phyloP scores from a whole-genome alignment of 2,329 filamentous ascomycete genomes.

The Xylariaceae sp. region DNA sequence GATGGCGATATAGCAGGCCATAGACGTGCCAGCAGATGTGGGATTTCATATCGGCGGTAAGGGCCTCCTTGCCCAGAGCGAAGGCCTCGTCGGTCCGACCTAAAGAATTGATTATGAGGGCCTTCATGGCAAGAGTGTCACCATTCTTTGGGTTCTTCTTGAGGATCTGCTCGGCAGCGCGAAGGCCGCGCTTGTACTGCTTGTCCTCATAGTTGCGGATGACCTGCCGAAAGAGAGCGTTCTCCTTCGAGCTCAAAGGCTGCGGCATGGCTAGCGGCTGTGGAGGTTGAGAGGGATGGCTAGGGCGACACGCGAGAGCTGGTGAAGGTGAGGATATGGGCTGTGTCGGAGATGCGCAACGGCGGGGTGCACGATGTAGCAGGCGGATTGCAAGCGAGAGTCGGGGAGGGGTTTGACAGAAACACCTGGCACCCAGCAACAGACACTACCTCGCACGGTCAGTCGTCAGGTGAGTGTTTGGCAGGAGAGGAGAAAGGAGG shows the following conservation, averaged over 20 bases:
- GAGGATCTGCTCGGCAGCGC: slow-evolving; percentile 93
- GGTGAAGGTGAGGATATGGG: background rate
- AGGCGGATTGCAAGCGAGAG: too few species aligned
- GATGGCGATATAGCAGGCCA: slow-evolving; percentile 84
- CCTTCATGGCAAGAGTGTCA: slow-evolving; percentile 98
- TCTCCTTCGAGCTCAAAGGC: slow-evolving; percentile 79
- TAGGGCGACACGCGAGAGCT: background rate
- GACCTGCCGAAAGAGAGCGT: slow-evolving; percentile 87
- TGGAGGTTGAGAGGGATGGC: background rate
- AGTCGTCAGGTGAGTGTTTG: too few species aligned
- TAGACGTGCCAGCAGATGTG: slow-evolving; percentile 99
- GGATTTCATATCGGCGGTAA: slow-evolving; percentile 97
- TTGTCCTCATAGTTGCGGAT: slow-evolving; percentile 97
- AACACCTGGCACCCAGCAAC: too few species aligned
- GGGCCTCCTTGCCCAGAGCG: slow-evolving; percentile 81
- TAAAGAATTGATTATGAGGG: slow-evolving; percentile 88
- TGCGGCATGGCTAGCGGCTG: slow-evolving; percentile 56
- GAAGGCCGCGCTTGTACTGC: slow-evolving; percentile 92
- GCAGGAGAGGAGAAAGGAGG: too few species aligned
- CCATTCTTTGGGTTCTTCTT: slow-evolving; percentile 94
- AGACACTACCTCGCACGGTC: too few species aligned
- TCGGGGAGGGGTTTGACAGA: too few species aligned
- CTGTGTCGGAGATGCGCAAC: background rate
- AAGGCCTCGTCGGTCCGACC: slow-evolving; percentile 95
- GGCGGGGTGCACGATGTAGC: too few species aligned